Percentiles rank a stretch among this genome's conserved stretches.
Evolutionary conservation across 805 yeast genomes (phyloP).

Genomic region (Candida vartiovaarae): DNA sequence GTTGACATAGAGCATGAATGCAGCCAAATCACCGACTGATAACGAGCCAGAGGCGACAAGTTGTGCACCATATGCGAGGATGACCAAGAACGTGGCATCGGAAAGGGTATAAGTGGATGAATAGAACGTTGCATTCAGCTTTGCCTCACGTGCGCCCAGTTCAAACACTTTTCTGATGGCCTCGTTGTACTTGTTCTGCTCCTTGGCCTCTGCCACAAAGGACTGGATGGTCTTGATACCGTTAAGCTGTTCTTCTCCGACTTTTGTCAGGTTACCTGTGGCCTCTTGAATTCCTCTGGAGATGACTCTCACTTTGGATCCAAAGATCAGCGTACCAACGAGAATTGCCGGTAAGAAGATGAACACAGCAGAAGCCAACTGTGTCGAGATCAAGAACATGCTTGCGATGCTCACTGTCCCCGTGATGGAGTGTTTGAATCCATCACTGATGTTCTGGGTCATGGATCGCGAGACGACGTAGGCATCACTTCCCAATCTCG

Average conservation of each 20-base stretch:
- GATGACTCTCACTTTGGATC: slow-evolving; percentile 67
- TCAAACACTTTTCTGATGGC: slow-evolving; percentile 62
- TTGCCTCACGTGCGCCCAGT: slow-evolving; percentile 75
- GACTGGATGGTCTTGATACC: slow-evolving; percentile 87
- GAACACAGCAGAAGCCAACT: slow-evolving; percentile 73
- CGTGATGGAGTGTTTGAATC: slow-evolving; percentile 71
- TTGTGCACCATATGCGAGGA: slow-evolving; percentile 75
- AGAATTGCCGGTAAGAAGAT: slow-evolving; percentile 77
- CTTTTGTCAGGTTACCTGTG: slow-evolving; percentile 80
- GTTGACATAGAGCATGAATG: slow-evolving; percentile 93
- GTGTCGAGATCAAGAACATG: slow-evolving; percentile 83
- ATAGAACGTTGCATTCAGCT: slow-evolving; percentile 67
- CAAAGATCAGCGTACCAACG: slow-evolving; percentile 73
- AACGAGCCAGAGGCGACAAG: slow-evolving; percentile 71
- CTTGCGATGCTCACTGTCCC: slow-evolving; percentile 82
- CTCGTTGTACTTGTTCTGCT: slow-evolving; percentile 65
- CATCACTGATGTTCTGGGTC: slow-evolving; percentile 89
- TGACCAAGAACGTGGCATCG: slow-evolving; percentile 69
- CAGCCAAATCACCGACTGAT: slow-evolving; percentile 85
- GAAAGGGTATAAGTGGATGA: slow-evolving; percentile 80
- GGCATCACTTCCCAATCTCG: slow-evolving; percentile 84
- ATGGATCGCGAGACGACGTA: slow-evolving; percentile 82
- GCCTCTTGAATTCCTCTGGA: slow-evolving; percentile 80
- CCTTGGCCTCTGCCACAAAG: slow-evolving; percentile 81
- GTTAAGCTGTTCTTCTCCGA: slow-evolving; percentile 85